phyloP scores from a whole-genome alignment of 2,329 filamentous ascomycete genomes.

The Fusarium sp. region DNA sequence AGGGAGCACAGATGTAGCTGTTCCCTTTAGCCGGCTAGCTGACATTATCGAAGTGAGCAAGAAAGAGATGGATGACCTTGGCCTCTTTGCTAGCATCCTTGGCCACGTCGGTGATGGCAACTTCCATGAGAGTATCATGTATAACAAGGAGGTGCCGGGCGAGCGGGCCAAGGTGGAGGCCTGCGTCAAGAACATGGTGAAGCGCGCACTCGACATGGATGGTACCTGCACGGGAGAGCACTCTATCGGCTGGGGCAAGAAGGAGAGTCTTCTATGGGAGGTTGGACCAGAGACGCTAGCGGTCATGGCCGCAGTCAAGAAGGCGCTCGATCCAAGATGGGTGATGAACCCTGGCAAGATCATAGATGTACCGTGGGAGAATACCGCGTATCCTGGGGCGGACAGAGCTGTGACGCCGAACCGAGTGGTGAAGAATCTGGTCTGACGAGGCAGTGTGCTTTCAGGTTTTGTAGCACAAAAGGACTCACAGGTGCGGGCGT shows the following conservation, averaged over 20 bases:
- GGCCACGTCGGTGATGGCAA: conserved; percentile 95
- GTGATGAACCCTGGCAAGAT: conserved; percentile 94
- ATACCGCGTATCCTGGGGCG: conserved; percentile 31
- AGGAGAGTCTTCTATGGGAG: conserved; percentile 79
- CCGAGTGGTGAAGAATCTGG: conserved; percentile 19
- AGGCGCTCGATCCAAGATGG: conserved; percentile 84
- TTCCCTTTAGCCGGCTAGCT: conserved; percentile 78
- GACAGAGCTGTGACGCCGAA: conserved; percentile 41
- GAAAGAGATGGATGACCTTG: conserved; percentile 85
- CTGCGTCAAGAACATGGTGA: conserved; percentile 89
- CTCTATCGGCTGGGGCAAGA: conserved; percentile 86
- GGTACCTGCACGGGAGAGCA: conserved; percentile 93
- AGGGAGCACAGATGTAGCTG: conserved; percentile 85
- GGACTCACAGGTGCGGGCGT: neutral
- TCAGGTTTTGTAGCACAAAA: neutral
- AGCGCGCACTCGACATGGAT: conserved; percentile 91
- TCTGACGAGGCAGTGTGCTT: neutral
- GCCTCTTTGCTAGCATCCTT: conserved; percentile 85
- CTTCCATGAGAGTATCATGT: conserved; percentile 94
- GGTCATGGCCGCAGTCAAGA: conserved; percentile 86
- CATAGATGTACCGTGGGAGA: conserved; percentile 70
- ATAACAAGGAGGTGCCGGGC: conserved; percentile 72
- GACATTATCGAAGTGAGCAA: conserved; percentile 85
- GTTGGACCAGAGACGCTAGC: conserved; percentile 81
- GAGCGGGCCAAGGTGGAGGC: conserved; percentile 80